Base-by-base conservation (phyloP, 2,329 filamentous ascomycete species). In the Alternaria burnsii region DNA sequence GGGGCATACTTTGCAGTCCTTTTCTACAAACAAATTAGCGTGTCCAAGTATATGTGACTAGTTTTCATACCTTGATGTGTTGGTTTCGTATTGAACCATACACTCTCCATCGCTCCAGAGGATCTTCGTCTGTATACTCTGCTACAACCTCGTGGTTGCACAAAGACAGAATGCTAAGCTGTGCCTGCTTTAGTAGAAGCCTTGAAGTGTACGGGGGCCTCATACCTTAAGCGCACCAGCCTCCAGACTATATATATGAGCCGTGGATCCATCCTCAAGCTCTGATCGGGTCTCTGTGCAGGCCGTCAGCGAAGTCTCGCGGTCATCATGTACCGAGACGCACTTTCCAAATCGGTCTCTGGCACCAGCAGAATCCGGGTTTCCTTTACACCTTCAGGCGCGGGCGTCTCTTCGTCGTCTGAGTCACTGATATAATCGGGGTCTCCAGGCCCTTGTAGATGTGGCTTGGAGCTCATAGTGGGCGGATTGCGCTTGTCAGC, bases 171-270 rank as follows among this genome's bases (percentile, higher is more conserved):
- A 89, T 77, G 69, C 92, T 87, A 18, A 95, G 79, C 83, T 78
- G 73, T 94, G 85, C 75, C 72, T 87, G 89, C 22, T 16, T 38
- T 38, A 24, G 47, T 40, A 52, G 14, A 3, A 42, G 24, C 20
- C 8, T 28, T 20, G 7, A 10, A 14, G 10, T n/a, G 18, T 42
- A 18, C 4, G 5, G 46, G 14, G 24, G 11, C n/a, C 34, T 55
- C 76, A 41, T 79, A 87, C 89, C 77, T 89, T 90, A 16, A 93
- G 82, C 1, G 88, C 85, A 38, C 88, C 85, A 1, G 91, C 85
- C 42, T 91, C 89, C 18, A 98, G 75, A 71, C 93, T 97, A 81
- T 98, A 98, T 43, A 98, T 82, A 70, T 97, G 93, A 61, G 97
- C 89, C 0, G 92, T 91, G 0, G 84, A 85, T 55, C 97, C 87